Base-by-base conservation (phyloP, 192 early-diverging fungal genomes). In the Backusella mclennaniae region DNA sequence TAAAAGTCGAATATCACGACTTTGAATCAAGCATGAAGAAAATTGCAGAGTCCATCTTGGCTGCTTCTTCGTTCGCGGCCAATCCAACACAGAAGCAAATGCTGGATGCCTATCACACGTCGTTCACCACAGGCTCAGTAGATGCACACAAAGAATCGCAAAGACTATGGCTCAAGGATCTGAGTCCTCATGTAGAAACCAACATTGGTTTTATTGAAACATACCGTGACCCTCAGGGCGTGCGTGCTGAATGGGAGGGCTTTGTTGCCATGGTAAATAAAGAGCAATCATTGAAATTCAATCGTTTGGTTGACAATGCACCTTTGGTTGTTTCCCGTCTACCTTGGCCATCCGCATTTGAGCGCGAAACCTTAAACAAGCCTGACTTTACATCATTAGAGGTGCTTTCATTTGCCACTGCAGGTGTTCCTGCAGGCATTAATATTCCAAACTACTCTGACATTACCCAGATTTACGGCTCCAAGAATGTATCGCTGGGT, bases 141-240 rank as follows among this genome's bases (percentile, higher is more conserved):
- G 87, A 90, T 38, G 85, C 67, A 0, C 89, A 90, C 79, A 86
- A 80, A 29, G 89, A 90, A 26, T 84, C 81, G 2, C 89, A 90
- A 69, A 49, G 78, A 31, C 73, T 79, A 46, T 90, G 89, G 89
- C 84, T 90, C 49, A 83, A 82, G 69, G 89, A 90, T 63, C 44
- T 89, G 29, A 84, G 83, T 5, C 89, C 89, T 3, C 71, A 52
- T 8, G 89, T 90, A 12, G 87, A 90, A 69, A 83, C 75, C 26
- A 90, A 90, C 74, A 81, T 90, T 74, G 89, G 89, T 1, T 90
- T 87, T 70, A 85, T 90, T 41, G 89, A 90, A 69, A 89, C 89
- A 2, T 90, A 90, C 79, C 73, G 79, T 15, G 89, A 90, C 71
- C 89, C 89, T 31, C 86, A 87, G 19, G 89, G 89, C 12, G 77